Evolutionary conservation across 2,329 filamentous ascomycete species (phyloP), one percentile per base, ranked within the genome.

Genomic region (Coniella lustricola): DNA sequence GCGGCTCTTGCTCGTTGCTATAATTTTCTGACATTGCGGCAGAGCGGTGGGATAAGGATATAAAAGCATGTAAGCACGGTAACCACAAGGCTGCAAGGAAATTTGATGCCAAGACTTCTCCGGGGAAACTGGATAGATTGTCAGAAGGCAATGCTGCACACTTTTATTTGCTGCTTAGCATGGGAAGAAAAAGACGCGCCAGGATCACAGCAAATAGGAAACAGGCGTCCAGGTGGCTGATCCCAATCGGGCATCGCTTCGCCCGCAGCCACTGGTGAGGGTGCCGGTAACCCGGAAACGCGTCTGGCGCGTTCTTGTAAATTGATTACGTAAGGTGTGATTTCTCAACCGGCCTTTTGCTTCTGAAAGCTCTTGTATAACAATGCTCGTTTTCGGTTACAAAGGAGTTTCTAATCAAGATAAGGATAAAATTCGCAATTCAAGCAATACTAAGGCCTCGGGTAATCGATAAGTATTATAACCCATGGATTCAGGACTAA

Each of bases 1-100:
- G 50, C 12, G 50, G 39, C 40, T 52, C 43, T 42, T 52, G 50
- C 31, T 52, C 50, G 39, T 33, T 34, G 36, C 18, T 29, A 10
- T 5, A 29, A 29, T 10, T 29, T n/a, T 35, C 34, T 36, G 43
- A 43, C 50, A 52, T 52, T 9, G 44, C 34, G 14, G 35, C n/a
- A n/a, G n/a, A 40, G 9, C 17, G 3, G 21, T 9, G 9, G n/a
- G 34, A 9, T 8, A 36, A 8, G 14, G 34, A 16, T 8, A 16
- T 4, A 4, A 17, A 9, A 36, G 17, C n/a, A 3, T 25, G 22
- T 4, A 22, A 25, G 7, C 16, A n/a, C 8, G n/a, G 1, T 33
- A 14, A 16, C 13, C 2, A 25, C 29, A n/a, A 49, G 46, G 41
- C 46, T 40, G 46, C 34, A 8, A 33, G 18, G 12, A 20, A 1